A percentile compares a stretch with the other conserved stretches of the same genome.
Conservation (phyloP, 192 early-diverging fungal genomes). For the Podila epigama region DNA sequence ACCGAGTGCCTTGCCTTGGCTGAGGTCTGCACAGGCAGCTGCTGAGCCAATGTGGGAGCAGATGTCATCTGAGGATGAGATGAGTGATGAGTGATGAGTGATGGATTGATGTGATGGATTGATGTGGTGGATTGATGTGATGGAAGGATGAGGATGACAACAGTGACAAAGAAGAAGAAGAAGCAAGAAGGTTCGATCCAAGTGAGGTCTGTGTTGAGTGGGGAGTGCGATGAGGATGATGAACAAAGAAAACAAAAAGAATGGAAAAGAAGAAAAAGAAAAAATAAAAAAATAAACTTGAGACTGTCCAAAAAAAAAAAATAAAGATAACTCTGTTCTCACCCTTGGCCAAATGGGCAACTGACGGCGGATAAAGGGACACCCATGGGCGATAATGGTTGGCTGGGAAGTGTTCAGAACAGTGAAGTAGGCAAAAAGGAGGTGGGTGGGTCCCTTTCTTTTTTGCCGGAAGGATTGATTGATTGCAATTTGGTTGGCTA, state of each 20-base stretch:
- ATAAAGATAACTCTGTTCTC: too few species aligned
- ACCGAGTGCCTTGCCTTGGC: not conserved
- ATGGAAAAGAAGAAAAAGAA: not conserved
- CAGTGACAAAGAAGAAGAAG: not conserved
- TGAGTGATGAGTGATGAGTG: not conserved
- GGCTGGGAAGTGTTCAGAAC: too few species aligned
- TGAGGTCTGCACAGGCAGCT: constrained; percentile 1
- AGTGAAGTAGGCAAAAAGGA: not conserved
- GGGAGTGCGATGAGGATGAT: too few species aligned
- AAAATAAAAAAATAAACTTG: not conserved
- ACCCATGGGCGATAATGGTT: too few species aligned
- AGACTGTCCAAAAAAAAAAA: not conserved
- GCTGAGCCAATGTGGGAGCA: constrained; percentile 5
- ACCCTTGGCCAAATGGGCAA: too few species aligned
- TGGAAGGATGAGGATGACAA: not conserved
- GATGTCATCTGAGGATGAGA: not conserved
- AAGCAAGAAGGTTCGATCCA: not conserved
- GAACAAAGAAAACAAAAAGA: constrained; percentile 8
- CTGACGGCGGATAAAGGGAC: too few species aligned
- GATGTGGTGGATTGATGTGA: not conserved
- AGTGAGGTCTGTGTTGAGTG: too few species aligned
- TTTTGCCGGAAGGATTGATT: too few species aligned
- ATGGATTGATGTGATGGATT: constrained; percentile 1
- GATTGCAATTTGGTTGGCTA: too few species aligned
- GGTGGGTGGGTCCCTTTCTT: not conserved